Percentiles rank a stretch among this genome's conserved stretches.
Conservation (phyloP, 225 moss, liverwort and hornwort genomes). For the Asterella californica region DNA sequence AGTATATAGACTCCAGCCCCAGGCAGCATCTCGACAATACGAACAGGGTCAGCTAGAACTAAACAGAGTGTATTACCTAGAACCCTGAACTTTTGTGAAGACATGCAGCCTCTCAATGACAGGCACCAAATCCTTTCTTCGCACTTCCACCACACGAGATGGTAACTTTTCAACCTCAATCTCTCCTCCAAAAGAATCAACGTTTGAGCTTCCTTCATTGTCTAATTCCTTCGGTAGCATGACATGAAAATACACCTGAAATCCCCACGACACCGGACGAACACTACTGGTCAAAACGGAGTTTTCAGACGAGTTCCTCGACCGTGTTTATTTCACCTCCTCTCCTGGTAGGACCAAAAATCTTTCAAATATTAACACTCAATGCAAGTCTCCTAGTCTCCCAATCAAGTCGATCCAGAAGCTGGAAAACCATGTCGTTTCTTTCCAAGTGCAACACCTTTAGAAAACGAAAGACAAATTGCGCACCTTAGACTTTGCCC, state of each 20-base stretch:
- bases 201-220: slow-evolving; percentile 36
- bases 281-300: background rate
- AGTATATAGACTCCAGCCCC: background rate
- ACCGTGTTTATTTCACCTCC: background rate
- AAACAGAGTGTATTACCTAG: slow-evolving; percentile 47
- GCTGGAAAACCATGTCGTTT: background rate
- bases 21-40: background rate
- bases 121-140: slow-evolving; percentile 88
- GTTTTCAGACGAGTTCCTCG: background rate
- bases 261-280: background rate
- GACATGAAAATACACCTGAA: slow-evolving; percentile 86
- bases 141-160: slow-evolving; percentile 83
- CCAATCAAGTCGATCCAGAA: background rate
- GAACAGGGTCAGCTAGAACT: background rate
- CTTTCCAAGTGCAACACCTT: background rate
- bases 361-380: background rate
- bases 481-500: slow-evolving; percentile 87
- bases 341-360: background rate
- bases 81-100: slow-evolving; percentile 71
- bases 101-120: slow-evolving; percentile 87
- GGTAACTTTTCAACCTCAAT: slow-evolving; percentile 82
- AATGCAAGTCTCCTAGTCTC: background rate
- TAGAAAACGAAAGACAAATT: background rate
- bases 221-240: slow-evolving; percentile 55
- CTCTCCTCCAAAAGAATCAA: slow-evolving; percentile 56